phyloP scores from a whole-genome alignment of 1,139 yeast species.

The Pichia kudriavzevii region DNA sequence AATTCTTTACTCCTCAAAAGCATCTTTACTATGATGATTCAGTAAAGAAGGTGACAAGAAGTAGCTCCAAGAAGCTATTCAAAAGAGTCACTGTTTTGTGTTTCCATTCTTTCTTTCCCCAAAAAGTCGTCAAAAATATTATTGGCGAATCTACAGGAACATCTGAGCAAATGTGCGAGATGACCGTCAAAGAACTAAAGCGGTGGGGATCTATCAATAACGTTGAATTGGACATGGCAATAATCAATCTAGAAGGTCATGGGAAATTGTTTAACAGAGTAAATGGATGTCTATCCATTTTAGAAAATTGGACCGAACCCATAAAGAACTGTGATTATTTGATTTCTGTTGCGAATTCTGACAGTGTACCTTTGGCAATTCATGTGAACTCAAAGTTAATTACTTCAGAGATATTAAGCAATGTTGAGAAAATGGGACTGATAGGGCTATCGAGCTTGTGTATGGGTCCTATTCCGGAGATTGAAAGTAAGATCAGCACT shows the following conservation, averaged over 20 bases:
- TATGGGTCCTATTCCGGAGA: conserved; percentile 38
- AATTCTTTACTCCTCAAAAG: conserved; percentile 20
- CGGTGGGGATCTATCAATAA: conserved; percentile 34
- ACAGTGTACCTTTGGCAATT: conserved; percentile 40
- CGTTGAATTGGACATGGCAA: conserved; percentile 31
- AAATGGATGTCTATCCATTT: conserved; percentile 30
- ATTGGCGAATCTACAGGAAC: conserved; percentile 44
- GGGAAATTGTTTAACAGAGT: conserved; percentile 41
- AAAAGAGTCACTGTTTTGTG: conserved; percentile 39
- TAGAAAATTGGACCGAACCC: conserved; percentile 38
- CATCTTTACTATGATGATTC: conserved; percentile 29
- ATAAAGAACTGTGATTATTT: conserved; percentile 37
- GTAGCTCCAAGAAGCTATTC: conserved; percentile 6
- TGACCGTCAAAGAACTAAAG: conserved; percentile 33
- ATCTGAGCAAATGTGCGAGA: conserved; percentile 31
- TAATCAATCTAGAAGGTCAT: conserved; percentile 47
- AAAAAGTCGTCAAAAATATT: conserved; percentile 39
- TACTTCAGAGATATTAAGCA: conserved; percentile 19
- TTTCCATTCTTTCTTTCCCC: conserved; percentile 48
- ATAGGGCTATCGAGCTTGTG: conserved; percentile 41
- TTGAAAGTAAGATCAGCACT: conserved; percentile 42
- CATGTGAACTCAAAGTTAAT: conserved; percentile 35
- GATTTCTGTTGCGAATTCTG: conserved; percentile 39
- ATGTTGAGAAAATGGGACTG: conserved; percentile 31
- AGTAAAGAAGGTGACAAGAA: conserved; percentile 5